A percentile compares a stretch with the other conserved stretches of the same genome.
phyloP scores from a whole-genome alignment of 2,329 filamentous ascomycete genomes.

The Exophiala oligosperma region DNA sequence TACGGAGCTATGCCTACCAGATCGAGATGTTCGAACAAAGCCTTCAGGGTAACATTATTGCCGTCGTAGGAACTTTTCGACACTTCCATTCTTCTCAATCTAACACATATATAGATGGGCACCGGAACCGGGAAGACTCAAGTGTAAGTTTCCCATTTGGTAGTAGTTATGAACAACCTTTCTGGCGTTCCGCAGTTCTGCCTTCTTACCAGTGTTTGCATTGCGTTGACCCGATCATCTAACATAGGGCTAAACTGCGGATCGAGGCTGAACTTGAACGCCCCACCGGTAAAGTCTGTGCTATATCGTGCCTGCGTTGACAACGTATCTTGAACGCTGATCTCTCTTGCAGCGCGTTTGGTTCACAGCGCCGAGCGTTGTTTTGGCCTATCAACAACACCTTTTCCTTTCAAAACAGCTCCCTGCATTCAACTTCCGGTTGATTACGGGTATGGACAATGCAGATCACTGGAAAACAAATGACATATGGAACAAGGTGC shows the following conservation, averaged over 20 bases:
- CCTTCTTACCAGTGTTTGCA: neutral
- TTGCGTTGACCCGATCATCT: neutral
- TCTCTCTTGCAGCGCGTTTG: constrained; percentile 54
- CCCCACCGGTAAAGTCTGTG: constrained; percentile 53
- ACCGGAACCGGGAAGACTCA: constrained; percentile 79
- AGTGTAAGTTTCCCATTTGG: constrained; percentile 54
- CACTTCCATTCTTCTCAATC: constrained; percentile 3
- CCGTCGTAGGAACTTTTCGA: constrained; percentile 55
- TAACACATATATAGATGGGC: constrained; percentile 63
- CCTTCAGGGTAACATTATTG: constrained; percentile 68
- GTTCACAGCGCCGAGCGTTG: constrained; percentile 72
- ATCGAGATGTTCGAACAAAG: constrained; percentile 73
- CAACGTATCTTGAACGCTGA: neutral
- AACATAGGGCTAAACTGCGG: constrained; percentile 63
- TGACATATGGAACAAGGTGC: constrained; percentile 64
- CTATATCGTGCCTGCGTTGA: neutral
- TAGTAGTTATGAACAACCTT: no score
- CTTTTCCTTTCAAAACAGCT: constrained; percentile 62
- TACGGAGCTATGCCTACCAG: constrained; percentile 62
- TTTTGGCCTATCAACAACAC: constrained; percentile 67
- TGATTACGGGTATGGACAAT: constrained; percentile 68
- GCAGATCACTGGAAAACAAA: constrained; percentile 72
- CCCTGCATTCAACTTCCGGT: constrained; percentile 55
- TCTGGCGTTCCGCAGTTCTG: no score
- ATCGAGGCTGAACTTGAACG: constrained; percentile 65